Conservation (phyloP, 371 early-diverging fungal species). For the Lichtheimia corymbifera region DNA sequence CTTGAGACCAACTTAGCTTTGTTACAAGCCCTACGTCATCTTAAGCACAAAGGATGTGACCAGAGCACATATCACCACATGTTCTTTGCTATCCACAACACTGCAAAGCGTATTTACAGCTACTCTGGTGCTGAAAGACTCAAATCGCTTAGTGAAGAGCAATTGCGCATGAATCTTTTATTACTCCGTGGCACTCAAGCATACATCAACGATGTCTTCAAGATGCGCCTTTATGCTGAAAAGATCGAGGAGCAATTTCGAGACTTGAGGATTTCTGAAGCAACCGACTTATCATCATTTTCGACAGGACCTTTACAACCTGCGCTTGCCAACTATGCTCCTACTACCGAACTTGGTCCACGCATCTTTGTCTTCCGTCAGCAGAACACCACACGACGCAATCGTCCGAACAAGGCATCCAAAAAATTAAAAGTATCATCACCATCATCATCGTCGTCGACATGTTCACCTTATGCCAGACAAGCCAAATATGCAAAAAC, state of each 20-base stretch:
- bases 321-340: not conserved
- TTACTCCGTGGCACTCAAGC: conserved; percentile 43
- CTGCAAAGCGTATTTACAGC: conserved; percentile 31
- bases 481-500: too few species aligned
- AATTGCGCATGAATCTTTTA: conserved; percentile 34
- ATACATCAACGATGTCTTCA: conserved; percentile 43
- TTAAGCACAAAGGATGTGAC: conserved; percentile 41
- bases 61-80: conserved; percentile 54
- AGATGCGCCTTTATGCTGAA: conserved; percentile 45
- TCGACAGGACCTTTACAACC: not conserved
- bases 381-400: not conserved
- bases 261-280: not conserved
- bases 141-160: conserved; percentile 25
- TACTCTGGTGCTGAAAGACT: conserved; percentile 4
- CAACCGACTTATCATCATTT: not conserved
- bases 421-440: too few species aligned
- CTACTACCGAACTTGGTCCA: not conserved
- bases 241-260: conserved; percentile 40
- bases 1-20: conserved; percentile 38
- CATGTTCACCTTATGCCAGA: too few species aligned
- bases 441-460: too few species aligned
- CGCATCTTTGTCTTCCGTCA: conserved; percentile 11
- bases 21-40: conserved; percentile 29
- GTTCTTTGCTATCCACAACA: conserved; percentile 51
- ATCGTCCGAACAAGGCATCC: too few species aligned